Conservation (phyloP, 2,329 filamentous ascomycete species). For the Ambrosiella beaveri region DNA sequence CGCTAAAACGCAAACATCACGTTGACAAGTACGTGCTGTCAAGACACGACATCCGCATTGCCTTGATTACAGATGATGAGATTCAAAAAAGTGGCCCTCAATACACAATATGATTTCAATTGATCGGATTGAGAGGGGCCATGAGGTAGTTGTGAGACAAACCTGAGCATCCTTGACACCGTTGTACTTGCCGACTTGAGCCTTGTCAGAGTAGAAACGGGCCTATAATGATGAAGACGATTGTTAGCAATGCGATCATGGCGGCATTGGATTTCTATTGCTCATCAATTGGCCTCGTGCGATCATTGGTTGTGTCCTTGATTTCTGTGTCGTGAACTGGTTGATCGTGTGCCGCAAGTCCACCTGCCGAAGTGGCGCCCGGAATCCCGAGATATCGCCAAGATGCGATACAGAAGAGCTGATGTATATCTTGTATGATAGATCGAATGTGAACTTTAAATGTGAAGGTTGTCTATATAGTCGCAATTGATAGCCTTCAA, state of each 20-base stretch:
- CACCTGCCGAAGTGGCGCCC: background rate
- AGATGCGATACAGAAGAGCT: background rate
- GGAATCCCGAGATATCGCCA: constrained; percentile 18
- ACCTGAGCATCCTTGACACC: constrained; percentile 79
- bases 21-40: background rate
- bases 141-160: constrained; percentile 25
- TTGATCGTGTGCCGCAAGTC: constrained; percentile 8
- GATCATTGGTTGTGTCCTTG: background rate
- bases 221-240: constrained; percentile 23
- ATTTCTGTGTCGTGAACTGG: background rate
- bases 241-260: constrained; percentile 7
- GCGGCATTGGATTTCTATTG: background rate
- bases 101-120: background rate
- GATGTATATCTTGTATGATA: background rate
- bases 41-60: background rate
- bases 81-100: background rate
- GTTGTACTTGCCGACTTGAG: constrained; percentile 75
- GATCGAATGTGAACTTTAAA: background rate
- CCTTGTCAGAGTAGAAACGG: constrained; percentile 45
- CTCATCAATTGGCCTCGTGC: background rate
- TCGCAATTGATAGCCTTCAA: background rate
- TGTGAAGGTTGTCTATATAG: background rate
- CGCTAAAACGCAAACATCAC: background rate
- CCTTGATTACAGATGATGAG: too few relatives aligned
- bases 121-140: background rate